Base-by-base conservation (phyloP, 805 yeast species). In the Pichia paraexigua region DNA sequence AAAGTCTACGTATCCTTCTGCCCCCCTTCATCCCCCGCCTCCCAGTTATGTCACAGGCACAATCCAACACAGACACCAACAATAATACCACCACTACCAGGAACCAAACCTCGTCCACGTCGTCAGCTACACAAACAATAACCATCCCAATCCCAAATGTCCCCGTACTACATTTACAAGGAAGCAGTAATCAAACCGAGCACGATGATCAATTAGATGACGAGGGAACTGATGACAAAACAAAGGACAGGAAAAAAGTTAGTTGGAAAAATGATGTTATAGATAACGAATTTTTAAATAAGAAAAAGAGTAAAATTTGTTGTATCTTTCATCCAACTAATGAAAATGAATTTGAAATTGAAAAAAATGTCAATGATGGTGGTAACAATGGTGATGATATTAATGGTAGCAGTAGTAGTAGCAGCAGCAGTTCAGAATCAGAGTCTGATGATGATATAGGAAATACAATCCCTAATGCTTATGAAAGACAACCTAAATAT, bases 241-340 rank as follows among this genome's bases (percentile, higher is more conserved):
- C 27, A 5, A 43, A 48, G 15, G 39, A 20, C 8, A 69, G 75
- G 48, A 74, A 81, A 13, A 74, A 78, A 41, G 97, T 92, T 0
- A 74, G 81, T 48, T 92, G 97, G 97, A 74, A 83, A 9, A 87
- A 85, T 39, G 95, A 83, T 45, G 91, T 88, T 4, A 75, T 94
- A 5, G 98, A 92, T 65, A 92, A 92, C 65, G 99, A 92, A 68
- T 69, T 86, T 63, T 73, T 94, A 86, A 78, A 85, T 62, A 87
- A 80, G 71, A 94, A 94, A 71, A 90, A 89, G 64, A 80, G 96
- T 13, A 92, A 92, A 69, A 73, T 87, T n/a, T 87, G 95, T 61
- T 87, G 95, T 58, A 87, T 87, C 11, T 87, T 80, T 72, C 85
- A 91, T 72, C 94, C 97, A 51, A 82, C 87, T 48, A 71, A 81